A percentile compares a stretch with the other conserved stretches of the same genome.
Evolutionary conservation across 371 early-diverging fungal genomes (phyloP).

Genomic region (Vairimorpha apis): DNA sequence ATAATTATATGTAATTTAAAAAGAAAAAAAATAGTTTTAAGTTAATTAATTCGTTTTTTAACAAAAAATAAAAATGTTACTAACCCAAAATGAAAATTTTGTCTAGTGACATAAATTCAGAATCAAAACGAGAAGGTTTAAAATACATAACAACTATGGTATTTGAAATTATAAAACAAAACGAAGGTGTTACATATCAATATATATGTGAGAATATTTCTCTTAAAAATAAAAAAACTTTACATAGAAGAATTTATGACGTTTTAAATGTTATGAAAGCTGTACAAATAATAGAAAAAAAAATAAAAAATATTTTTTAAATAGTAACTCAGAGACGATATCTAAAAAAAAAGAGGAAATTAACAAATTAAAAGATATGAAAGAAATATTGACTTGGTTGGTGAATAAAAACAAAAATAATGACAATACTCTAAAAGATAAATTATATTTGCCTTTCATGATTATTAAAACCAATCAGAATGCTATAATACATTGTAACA

Average conservation of each 20-base stretch:
- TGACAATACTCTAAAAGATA: conserved; percentile 17
- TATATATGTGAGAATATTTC: conserved; percentile 40
- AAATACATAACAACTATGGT: conserved; percentile 49
- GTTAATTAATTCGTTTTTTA: not conserved
- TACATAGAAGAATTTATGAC: conserved; percentile 56
- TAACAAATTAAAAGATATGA: conserved; percentile 48
- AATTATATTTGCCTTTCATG: conserved; percentile 56
- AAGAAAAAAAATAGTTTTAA: not conserved
- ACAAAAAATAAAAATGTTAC: not conserved
- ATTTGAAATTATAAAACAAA: conserved; percentile 36
- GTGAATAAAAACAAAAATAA: conserved; percentile 33
- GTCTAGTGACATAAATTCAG: conserved; percentile 17
- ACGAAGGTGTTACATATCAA: conserved; percentile 46
- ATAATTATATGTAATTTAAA: no score
- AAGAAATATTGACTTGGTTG: conserved; percentile 41
- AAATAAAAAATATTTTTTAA: conserved; percentile 40
- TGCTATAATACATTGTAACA: conserved; percentile 50
- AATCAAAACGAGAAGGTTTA: conserved; percentile 45
- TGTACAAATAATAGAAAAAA: conserved; percentile 46
- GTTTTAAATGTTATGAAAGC: conserved; percentile 58
- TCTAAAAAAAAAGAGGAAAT: conserved; percentile 39
- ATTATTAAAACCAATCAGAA: conserved; percentile 43
- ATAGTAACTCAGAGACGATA: conserved; percentile 22
- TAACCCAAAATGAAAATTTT: conserved; percentile 7
- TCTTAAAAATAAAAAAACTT: conserved; percentile 40